These are phyloP conservation scores for Penicillium macrosclerotiorum DNA, from an alignment of 495 filamentous ascomycete species.

Conservation along the genomic window DNA sequence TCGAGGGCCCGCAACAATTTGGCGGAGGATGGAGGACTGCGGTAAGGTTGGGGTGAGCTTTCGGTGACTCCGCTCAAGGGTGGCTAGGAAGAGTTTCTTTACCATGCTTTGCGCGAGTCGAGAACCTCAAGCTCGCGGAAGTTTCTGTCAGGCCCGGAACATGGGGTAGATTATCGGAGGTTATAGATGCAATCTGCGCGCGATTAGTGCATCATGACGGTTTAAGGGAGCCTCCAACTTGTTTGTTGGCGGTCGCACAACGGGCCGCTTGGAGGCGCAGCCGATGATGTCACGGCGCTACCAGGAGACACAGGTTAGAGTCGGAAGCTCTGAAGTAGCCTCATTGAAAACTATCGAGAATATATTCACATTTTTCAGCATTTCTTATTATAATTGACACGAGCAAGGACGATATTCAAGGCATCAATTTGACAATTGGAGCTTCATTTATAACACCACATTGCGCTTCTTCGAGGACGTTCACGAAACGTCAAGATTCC, in stretches of 20 bases:
- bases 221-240: not conserved
- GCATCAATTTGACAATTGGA: no score
- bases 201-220: no score
- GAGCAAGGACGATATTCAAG: no score
- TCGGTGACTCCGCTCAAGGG: not conserved
- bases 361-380: no score
- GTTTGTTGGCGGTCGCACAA: constrained; percentile 6
- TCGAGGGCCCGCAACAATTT: constrained; percentile 78
- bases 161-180: not conserved
- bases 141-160: not conserved
- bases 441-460: no score
- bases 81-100: no score
- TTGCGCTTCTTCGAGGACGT: no score
- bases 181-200: no score
- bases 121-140: constrained; percentile 4
- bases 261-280: constrained; percentile 18
- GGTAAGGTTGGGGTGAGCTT: not conserved
- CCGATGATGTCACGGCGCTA: constrained; percentile 22
- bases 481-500: no score
- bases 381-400: no score
- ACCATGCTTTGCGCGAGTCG: constrained; percentile 12
- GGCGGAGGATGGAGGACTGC: constrained; percentile 65
- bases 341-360: no score
- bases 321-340: no score
- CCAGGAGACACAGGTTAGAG: not conserved